A percentile compares a stretch with the other conserved stretches of the same genome.
Evolutionary conservation across 257 asterid genomes (phyloP).

Genomic region (Apocynum venetum): DNA sequence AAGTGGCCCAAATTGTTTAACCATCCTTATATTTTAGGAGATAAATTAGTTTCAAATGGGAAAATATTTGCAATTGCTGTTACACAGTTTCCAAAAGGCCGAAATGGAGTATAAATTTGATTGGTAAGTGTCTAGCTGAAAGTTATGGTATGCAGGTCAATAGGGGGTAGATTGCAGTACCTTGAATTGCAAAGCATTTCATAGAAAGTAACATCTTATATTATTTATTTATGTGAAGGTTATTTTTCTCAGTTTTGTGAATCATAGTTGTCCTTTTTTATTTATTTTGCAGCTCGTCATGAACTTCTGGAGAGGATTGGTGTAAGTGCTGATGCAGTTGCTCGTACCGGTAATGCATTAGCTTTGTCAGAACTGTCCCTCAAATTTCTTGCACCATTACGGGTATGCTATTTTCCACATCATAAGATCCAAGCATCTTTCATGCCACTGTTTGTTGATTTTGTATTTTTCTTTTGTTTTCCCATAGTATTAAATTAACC

Average conservation of each 20-base stretch:
- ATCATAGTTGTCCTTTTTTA: neutral
- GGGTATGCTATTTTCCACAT: slow-evolving; percentile 42
- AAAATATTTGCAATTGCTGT: neutral
- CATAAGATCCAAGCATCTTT: neutral
- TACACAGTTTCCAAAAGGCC: neutral
- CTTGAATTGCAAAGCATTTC: neutral
- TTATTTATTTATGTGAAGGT: neutral
- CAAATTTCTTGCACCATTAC: slow-evolving; percentile 77
- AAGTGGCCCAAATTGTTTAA: neutral
- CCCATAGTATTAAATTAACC: neutral
- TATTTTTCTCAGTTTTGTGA: neutral
- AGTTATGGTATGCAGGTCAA: neutral
- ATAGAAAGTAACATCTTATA: neutral
- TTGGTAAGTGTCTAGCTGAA: neutral
- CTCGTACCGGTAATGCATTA: slow-evolving; percentile 65
- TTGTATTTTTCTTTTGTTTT: neutral
- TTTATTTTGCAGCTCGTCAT: slow-evolving; percentile 59
- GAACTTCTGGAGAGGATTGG: slow-evolving; percentile 78
- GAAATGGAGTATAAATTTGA: neutral
- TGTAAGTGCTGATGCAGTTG: slow-evolving; percentile 69
- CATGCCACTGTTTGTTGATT: neutral
- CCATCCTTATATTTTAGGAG: neutral
- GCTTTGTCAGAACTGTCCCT: slow-evolving; percentile 75
- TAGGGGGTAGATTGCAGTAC: neutral
- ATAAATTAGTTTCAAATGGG: neutral